These are phyloP conservation scores for Phytophthora podocarpi DNA, from an alignment of 352 stramenopile species.

Conservation along the genomic window DNA sequence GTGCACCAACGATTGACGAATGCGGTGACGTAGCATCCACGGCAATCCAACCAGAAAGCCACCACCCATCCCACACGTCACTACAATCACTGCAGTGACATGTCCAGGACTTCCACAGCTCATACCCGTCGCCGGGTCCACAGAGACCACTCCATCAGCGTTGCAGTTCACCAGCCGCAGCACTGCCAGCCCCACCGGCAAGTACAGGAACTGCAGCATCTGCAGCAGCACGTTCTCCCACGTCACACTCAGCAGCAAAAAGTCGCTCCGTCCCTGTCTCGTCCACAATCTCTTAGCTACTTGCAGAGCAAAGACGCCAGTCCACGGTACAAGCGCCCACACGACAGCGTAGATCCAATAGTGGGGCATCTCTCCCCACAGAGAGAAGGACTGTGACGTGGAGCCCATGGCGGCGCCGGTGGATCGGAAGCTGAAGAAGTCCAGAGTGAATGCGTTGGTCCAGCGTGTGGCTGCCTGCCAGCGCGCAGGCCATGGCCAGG, in stretches of 20 bases:
- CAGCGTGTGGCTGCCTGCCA: constrained; percentile 61
- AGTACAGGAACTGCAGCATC: constrained; percentile 54
- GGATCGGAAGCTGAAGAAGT: constrained; percentile 57
- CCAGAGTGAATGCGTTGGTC: constrained; percentile 55
- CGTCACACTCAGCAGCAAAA: constrained; percentile 24
- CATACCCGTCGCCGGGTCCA: constrained; percentile 50
- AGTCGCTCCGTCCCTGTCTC: constrained; percentile 28
- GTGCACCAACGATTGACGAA: constrained; percentile 39
- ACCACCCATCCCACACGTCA: constrained; percentile 45
- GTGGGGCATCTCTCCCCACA: constrained; percentile 59
- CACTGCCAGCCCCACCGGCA: constrained; percentile 64
- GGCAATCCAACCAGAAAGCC: constrained; percentile 57
- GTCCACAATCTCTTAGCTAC: constrained; percentile 14
- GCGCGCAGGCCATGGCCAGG: constrained; percentile 69
- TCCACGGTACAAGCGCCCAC: constrained; percentile 40
- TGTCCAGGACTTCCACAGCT: constrained; percentile 43
- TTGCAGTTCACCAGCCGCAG: constrained; percentile 69
- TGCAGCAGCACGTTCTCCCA: constrained; percentile 60
- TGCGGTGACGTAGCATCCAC: constrained; percentile 37
- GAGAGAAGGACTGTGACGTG: constrained; percentile 55
- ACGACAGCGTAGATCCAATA: constrained; percentile 70
- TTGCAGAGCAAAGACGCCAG: constrained; percentile 4
- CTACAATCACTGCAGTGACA: constrained; percentile 26
- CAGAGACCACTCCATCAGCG: constrained; percentile 37
- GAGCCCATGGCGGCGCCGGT: constrained; percentile 65